Base-by-base conservation (phyloP, 148 eudicot genomes). In the Simmondsia chinensis region DNA sequence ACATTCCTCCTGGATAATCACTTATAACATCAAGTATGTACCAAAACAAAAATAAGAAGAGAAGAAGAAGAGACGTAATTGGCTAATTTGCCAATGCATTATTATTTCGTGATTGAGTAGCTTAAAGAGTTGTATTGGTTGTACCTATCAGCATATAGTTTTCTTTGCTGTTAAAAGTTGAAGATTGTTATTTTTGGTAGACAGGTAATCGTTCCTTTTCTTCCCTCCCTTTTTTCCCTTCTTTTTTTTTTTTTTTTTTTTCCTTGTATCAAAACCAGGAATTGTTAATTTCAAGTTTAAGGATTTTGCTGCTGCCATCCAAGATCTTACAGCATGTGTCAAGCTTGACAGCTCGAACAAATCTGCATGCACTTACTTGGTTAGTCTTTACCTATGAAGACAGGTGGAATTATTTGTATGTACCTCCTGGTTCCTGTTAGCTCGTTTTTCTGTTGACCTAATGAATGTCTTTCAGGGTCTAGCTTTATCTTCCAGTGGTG, bases 311-410 rank as follows among this genome's bases (percentile, higher is more conserved):
- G 80, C 93, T 68, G 97, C 95, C 43, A 79, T 76, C 51, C 69
- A 72, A 52, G 97, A 89, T 67, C 75, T 89, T 43, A 71, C 97
- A 62, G 68, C 74, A 11, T 89, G 95, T 63, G 83, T 89, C 48
- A 66, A 70, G 57, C 61, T 81, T 54, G 87, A 82, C 40, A 65
- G 56, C 46, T 57, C 58, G 49, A 89, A 85, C 70, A 85, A 84
- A 60, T 89, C 97, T 43, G 97, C 97, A 9, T 74, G 66, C 60
- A 89, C 97, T 13, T 85, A 85, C 64, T 64, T 89, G 88, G 97
- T 79, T 56, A 68, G 83, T 57, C 37, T 20, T 34, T 57, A 36
- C 24, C 9, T 20, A n/a, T 26, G 32, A 43, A 26, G 19, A 13
- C 25, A 20, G 11, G 31, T 46, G 33, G 23, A 54, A 41, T 18